These are phyloP conservation scores for Microbotryum silenes-acaulis DNA, from an alignment of 1,284 basidiomycete genomes.

Conservation along the genomic window DNA sequence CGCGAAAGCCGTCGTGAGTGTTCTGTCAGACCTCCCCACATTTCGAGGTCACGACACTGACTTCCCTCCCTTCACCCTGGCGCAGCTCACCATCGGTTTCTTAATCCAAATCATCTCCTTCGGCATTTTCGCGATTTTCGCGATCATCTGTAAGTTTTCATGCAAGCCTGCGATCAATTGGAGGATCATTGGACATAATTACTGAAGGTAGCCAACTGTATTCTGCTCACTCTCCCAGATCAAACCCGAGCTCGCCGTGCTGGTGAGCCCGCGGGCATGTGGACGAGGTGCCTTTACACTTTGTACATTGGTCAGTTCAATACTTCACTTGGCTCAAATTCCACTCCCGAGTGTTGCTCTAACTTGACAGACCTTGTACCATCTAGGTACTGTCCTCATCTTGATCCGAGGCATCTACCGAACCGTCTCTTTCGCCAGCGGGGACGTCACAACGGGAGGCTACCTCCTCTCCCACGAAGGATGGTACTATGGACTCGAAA, in stretches of 20 bases:
- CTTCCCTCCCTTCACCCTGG: too few relatives aligned
- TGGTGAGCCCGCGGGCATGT: constrained; percentile 13
- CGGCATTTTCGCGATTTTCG: constrained; percentile 22
- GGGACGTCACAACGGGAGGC: constrained; percentile 5
- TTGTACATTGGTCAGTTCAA: constrained; percentile 17
- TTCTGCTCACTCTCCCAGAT: constrained; percentile 1
- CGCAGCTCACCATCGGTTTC: constrained; percentile 23
- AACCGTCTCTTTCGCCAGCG: constrained; percentile 23
- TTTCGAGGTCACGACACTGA: neutral
- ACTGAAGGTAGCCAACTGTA: too few relatives aligned
- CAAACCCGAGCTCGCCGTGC: constrained; percentile 16
- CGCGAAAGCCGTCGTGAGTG: constrained; percentile 24
- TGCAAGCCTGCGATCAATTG: too few relatives aligned
- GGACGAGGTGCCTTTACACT: constrained; percentile 24
- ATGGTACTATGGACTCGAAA: constrained; percentile 26
- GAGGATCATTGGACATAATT: too few relatives aligned
- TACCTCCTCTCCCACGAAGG: constrained; percentile 20
- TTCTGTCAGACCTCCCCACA: neutral
- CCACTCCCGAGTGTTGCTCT: neutral
- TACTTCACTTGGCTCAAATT: neutral
- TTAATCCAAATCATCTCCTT: constrained; percentile 25
- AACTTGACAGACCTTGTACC: neutral
- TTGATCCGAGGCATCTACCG: constrained; percentile 26
- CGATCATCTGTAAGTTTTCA: constrained; percentile 13
- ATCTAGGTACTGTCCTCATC: neutral